phyloP scores from a whole-genome alignment of 2,329 filamentous ascomycete species.

The Davidsoniella virescens region DNA sequence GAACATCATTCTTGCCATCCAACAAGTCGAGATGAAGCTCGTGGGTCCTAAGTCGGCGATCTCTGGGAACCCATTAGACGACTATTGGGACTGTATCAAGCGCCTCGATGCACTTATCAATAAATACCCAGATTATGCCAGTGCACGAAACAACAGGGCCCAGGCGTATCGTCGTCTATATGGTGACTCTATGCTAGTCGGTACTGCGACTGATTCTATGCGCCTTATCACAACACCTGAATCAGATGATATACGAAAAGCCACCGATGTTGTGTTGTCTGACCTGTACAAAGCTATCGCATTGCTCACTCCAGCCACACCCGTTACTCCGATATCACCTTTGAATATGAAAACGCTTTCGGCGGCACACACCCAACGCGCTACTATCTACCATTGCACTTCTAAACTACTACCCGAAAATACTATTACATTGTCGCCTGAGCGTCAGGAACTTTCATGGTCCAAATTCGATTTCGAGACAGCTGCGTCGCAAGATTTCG shows the following conservation, averaged over 20 bases:
- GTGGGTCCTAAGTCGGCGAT: conserved; percentile 25
- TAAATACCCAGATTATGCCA: conserved; percentile 49
- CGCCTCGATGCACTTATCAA: conserved; percentile 39
- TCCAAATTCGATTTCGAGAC: conserved; percentile 41
- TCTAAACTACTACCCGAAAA: conserved; percentile 30
- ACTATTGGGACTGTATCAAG: conserved; percentile 31
- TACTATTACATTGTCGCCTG: conserved; percentile 24
- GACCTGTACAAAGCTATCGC: conserved; percentile 43
- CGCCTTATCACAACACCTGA: conserved; percentile 26
- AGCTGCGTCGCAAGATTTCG: conserved; percentile 45
- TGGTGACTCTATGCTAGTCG: conserved; percentile 41
- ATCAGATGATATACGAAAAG: conserved; percentile 22
- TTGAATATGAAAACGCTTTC: conserved; percentile 50
- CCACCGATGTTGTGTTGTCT: conserved; percentile 27
- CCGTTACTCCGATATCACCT: conserved; percentile 40
- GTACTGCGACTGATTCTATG: conserved; percentile 22
- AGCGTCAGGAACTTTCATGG: conserved; percentile 33
- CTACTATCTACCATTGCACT: conserved; percentile 44
- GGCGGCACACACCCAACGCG: conserved; percentile 56
- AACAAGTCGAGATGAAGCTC: conserved; percentile 37
- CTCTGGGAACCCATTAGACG: conserved; percentile 24
- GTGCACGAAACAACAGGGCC: conserved; percentile 58
- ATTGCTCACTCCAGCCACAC: conserved; percentile 37
- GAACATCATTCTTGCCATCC: conserved; percentile 36
- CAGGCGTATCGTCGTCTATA: conserved; percentile 48